These are phyloP conservation scores for Pseudocercospora eumusae DNA, from an alignment of 2,329 filamentous ascomycete species.

Conservation along the genomic window DNA sequence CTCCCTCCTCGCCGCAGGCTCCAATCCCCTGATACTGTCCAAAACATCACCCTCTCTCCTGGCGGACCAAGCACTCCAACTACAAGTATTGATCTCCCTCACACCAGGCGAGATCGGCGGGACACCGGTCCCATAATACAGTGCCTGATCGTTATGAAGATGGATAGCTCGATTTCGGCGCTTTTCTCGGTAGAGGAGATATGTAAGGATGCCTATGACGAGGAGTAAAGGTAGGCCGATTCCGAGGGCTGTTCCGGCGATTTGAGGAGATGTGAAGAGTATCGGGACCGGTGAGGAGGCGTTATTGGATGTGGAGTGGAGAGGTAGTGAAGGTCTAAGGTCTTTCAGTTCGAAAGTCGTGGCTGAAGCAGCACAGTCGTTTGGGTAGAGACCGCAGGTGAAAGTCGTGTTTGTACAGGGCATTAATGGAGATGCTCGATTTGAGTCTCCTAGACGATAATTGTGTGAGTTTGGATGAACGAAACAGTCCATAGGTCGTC, in stretches of 20 bases:
- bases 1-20: not conserved
- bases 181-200: constrained; percentile 14
- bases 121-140: not conserved
- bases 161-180: constrained; percentile 1
- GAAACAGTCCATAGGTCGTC: not conserved
- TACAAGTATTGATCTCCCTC: constrained; percentile 15
- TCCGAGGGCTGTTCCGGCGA: constrained; percentile 13
- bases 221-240: constrained; percentile 14
- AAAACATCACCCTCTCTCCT: not conserved
- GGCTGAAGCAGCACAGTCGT: constrained; percentile 11
- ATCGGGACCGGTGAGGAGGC: not conserved
- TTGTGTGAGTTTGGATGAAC: constrained; percentile 6
- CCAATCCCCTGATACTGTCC: not conserved
- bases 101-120: constrained; percentile 1
- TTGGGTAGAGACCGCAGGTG: constrained; percentile 19
- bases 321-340: constrained; percentile 10
- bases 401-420: constrained; percentile 19
- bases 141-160: constrained; percentile 8
- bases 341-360: constrained; percentile 14
- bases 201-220: constrained; percentile 12
- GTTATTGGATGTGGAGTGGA: constrained; percentile 13
- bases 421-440: constrained; percentile 13
- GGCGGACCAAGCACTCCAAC: constrained; percentile 13
- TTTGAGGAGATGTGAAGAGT: constrained; percentile 10
- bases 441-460: constrained; percentile 14